Conservation (phyloP, 116 monocot genomes). For the Iris pallida region DNA sequence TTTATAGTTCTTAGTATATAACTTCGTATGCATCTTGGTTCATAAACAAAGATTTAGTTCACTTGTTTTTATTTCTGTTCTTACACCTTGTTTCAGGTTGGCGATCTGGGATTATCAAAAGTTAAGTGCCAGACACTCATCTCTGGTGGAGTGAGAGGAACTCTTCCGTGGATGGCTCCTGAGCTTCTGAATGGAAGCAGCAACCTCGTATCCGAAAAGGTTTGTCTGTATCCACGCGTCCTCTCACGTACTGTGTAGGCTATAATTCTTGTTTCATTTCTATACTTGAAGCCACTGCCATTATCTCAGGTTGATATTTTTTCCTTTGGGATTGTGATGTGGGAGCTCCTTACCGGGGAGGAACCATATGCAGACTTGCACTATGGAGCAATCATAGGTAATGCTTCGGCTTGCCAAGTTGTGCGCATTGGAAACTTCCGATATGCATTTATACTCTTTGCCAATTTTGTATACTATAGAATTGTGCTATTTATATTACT, state of each 20-base stretch:
- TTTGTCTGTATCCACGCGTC: background rate
- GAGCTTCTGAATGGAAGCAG: conserved; percentile 88
- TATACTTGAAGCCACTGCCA: too few relatives aligned
- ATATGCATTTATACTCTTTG: too few relatives aligned
- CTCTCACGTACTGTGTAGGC: background rate
- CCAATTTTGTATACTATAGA: too few relatives aligned
- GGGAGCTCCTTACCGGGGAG: conserved; percentile 83
- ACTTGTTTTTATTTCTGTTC: background rate
- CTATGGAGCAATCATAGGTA: conserved; percentile 87
- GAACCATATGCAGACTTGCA: conserved; percentile 89
- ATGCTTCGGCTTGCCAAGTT: too few relatives aligned
- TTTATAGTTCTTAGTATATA: too few relatives aligned
- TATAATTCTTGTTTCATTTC: background rate
- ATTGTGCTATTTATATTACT: too few relatives aligned
- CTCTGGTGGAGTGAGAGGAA: conserved; percentile 93
- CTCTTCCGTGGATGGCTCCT: conserved; percentile 98
- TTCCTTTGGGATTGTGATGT: conserved; percentile 89
- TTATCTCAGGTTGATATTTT: conserved; percentile 57
- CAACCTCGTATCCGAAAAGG: conserved; percentile 87
- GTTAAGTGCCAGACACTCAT: conserved; percentile 84
- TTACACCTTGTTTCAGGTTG: conserved; percentile 47
- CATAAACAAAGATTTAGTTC: too few relatives aligned
- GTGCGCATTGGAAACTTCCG: too few relatives aligned
- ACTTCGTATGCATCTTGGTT: too few relatives aligned
- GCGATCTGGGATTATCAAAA: conserved; percentile 76